phyloP scores from a whole-genome alignment of 2,329 filamentous ascomycete species.

The Parascedosporium putredinis region DNA sequence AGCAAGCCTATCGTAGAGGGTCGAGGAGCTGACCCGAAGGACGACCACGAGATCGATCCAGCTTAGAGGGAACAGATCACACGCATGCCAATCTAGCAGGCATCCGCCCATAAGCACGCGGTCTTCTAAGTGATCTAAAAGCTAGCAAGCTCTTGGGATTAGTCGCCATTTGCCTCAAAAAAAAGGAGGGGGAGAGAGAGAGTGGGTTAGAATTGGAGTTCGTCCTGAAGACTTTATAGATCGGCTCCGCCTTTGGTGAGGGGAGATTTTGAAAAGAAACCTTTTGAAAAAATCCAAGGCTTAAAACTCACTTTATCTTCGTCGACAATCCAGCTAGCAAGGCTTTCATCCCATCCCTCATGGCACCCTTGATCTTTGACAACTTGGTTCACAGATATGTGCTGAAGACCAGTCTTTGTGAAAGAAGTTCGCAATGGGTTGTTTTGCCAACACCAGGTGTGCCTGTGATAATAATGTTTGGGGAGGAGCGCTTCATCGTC shows the following conservation, averaged over 20 bases:
- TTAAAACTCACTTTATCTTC: constrained; percentile 68
- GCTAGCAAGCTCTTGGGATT: constrained; percentile 30
- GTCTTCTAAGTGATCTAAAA: constrained; percentile 82
- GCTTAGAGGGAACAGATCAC: constrained; percentile 83
- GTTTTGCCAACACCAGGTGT: constrained; percentile 96
- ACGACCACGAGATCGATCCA: constrained; percentile 96
- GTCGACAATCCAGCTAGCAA: constrained; percentile 84
- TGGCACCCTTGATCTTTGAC: constrained; percentile 83
- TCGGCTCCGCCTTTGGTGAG: too few species aligned
- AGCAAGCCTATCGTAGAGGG: constrained; percentile 75
- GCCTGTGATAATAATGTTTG: constrained; percentile 91
- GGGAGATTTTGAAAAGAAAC: too few species aligned
- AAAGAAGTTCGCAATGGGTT: constrained; percentile 75
- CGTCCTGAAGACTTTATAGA: too few species aligned
- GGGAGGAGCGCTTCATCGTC: constrained; percentile 39
- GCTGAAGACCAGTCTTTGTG: constrained; percentile 66
- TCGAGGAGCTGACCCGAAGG: constrained; percentile 66
- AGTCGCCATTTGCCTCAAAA: background rate
- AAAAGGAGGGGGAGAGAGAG: too few species aligned
- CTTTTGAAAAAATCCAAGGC: too few species aligned
- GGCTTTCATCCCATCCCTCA: constrained; percentile 78
- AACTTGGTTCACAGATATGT: constrained; percentile 81
- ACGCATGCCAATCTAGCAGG: constrained; percentile 97
- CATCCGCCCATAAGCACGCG: constrained; percentile 69
- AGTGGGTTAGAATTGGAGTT: too few species aligned